Conservation (phyloP, 768 basidiomycete genomes). For the Leccinum ochraceum region DNA sequence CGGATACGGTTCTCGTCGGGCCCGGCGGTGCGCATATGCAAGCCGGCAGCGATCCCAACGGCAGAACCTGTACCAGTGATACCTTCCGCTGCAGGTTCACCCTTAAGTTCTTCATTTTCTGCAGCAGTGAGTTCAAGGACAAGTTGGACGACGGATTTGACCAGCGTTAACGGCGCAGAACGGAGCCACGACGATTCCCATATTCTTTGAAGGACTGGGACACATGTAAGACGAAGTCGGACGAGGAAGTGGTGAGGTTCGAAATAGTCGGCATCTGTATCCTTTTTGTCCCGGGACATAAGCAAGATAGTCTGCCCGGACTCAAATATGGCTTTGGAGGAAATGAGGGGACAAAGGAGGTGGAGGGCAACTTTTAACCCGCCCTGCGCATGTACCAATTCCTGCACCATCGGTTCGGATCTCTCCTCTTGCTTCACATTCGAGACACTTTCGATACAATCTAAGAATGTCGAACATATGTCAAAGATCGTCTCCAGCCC, state of each 20-base stretch:
- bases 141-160: constrained; percentile 71
- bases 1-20: constrained; percentile 82
- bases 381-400: constrained; percentile 74
- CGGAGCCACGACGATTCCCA: constrained; percentile 89
- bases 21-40: constrained; percentile 40
- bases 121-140: constrained; percentile 80
- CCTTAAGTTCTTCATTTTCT: constrained; percentile 73
- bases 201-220: constrained; percentile 65
- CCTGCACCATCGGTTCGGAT: constrained; percentile 55
- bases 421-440: constrained; percentile 56
- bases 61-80: constrained; percentile 34
- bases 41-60: constrained; percentile 33
- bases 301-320: constrained; percentile 78
- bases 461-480: constrained; percentile 55
- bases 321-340: constrained; percentile 80
- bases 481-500: constrained; percentile 70
- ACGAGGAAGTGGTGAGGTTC: constrained; percentile 88
- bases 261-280: constrained; percentile 77
- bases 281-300: constrained; percentile 74
- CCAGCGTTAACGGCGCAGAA: constrained; percentile 70
- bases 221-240: constrained; percentile 64
- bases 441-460: constrained; percentile 56
- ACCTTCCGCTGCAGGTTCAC: constrained; percentile 41
- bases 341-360: constrained; percentile 72
- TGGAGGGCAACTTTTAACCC: constrained; percentile 82